These are phyloP conservation scores for Epichloe glyceriae DNA, from an alignment of 2,329 filamentous ascomycete genomes.

Conservation along the genomic window DNA sequence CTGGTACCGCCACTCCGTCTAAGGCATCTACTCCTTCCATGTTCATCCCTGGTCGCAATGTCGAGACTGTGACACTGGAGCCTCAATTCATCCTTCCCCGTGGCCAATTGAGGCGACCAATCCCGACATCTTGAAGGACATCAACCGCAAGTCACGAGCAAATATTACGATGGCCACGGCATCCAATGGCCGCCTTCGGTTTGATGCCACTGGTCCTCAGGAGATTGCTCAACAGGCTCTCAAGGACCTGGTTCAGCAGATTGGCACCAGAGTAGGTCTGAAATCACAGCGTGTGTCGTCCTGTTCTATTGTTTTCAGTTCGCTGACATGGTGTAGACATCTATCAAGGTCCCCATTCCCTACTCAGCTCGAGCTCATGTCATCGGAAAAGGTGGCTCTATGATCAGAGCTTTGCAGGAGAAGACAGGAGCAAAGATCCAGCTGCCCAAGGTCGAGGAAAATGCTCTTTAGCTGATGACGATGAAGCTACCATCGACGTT, in stretches of 20 bases:
- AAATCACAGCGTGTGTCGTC: background rate
- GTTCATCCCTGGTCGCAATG: slow-evolving; percentile 70
- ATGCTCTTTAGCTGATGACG: slow-evolving; percentile 49
- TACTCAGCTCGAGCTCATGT: slow-evolving; percentile 75
- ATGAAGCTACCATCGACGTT: slow-evolving; percentile 76
- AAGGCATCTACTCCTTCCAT: slow-evolving; percentile 35
- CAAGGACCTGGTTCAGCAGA: slow-evolving; percentile 76
- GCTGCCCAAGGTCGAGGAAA: slow-evolving; percentile 68
- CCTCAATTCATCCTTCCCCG: slow-evolving; percentile 66
- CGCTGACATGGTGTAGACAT: slow-evolving; percentile 22
- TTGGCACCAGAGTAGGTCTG: slow-evolving; percentile 63
- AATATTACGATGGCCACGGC: slow-evolving; percentile 65
- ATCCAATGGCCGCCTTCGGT: slow-evolving; percentile 60
- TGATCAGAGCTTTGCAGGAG: slow-evolving; percentile 81
- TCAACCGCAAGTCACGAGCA: slow-evolving; percentile 84
- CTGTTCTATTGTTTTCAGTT: background rate
- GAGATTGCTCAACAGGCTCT: slow-evolving; percentile 78
- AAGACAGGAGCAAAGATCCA: slow-evolving; percentile 84
- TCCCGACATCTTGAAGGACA: slow-evolving; percentile 74
- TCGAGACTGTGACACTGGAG: slow-evolving; percentile 61
- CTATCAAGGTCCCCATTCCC: slow-evolving; percentile 68
- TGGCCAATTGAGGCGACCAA: slow-evolving; percentile 67
- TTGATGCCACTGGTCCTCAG: slow-evolving; percentile 73
- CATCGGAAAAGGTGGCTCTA: slow-evolving; percentile 82
- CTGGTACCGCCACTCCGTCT: slow-evolving; percentile 35